These are phyloP conservation scores for Diaporthe nobilis DNA, from an alignment of 2,329 filamentous ascomycete genomes.

Conservation along the genomic window DNA sequence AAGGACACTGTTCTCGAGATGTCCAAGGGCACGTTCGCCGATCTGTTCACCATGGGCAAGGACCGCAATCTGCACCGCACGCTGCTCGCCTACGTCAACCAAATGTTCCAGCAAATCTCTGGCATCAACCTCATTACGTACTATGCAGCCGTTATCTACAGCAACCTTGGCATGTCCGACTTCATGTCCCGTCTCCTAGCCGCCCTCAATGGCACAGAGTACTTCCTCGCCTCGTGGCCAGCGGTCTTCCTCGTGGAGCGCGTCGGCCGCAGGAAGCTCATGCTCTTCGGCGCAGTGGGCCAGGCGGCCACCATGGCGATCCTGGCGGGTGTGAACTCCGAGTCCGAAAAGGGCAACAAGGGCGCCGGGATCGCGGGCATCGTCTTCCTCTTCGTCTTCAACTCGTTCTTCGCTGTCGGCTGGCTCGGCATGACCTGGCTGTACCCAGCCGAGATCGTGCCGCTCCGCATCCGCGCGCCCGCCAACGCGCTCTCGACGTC, in stretches of 20 bases:
- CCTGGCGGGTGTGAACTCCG: slow-evolving; percentile 59
- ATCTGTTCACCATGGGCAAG: slow-evolving; percentile 43
- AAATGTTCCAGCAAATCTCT: slow-evolving; percentile 44
- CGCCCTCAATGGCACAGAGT: slow-evolving; percentile 65
- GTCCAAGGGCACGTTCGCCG: slow-evolving; percentile 43
- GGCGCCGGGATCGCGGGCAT: slow-evolving; percentile 51
- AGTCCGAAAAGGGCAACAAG: slow-evolving; percentile 44
- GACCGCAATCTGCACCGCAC: slow-evolving; percentile 46
- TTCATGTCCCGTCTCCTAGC: slow-evolving; percentile 71
- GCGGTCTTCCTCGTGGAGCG: slow-evolving; percentile 74
- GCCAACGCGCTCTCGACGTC: slow-evolving; percentile 69
- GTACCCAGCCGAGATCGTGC: slow-evolving; percentile 70
- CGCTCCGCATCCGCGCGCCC: slow-evolving; percentile 65
- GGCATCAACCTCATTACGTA: slow-evolving; percentile 51
- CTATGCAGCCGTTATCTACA: slow-evolving; percentile 45
- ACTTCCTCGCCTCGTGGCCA: slow-evolving; percentile 71
- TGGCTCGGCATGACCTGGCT: slow-evolving; percentile 72
- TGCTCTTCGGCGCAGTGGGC: slow-evolving; percentile 77
- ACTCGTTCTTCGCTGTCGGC: slow-evolving; percentile 66
- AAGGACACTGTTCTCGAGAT: slow-evolving; percentile 78
- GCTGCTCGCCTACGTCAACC: slow-evolving; percentile 43
- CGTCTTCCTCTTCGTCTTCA: slow-evolving; percentile 65
- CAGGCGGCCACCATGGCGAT: slow-evolving; percentile 78
- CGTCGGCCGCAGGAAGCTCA: slow-evolving; percentile 77
- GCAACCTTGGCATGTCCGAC: slow-evolving; percentile 62